Percentiles rank a stretch among this genome's conserved stretches.
Conservation (phyloP, 768 basidiomycete species). For the Tylopilus balloui region DNA sequence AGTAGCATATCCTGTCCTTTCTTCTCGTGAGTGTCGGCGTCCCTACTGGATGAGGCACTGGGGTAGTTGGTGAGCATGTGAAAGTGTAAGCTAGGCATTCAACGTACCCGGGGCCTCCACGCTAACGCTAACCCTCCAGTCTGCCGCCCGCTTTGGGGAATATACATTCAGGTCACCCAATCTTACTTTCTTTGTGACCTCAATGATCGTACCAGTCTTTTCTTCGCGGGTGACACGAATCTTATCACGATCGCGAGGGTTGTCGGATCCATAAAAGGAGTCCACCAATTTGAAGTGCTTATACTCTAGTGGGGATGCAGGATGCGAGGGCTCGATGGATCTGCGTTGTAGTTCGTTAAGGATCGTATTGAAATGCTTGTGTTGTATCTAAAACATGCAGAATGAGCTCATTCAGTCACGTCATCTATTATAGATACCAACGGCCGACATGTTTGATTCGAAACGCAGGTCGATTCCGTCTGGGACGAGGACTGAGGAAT, state of each 20-base stretch:
- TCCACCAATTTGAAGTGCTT: constrained; percentile 76
- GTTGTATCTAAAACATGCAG: constrained; percentile 58
- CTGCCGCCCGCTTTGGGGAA: constrained; percentile 74
- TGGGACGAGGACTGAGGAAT: constrained; percentile 57
- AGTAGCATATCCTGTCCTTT: constrained; percentile 91
- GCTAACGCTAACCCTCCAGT: constrained; percentile 93
- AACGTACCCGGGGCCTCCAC: constrained; percentile 81
- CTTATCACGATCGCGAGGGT: constrained; percentile 44
- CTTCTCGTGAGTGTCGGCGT: constrained; percentile 54
- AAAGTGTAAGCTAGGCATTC: neutral
- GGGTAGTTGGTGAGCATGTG: neutral
- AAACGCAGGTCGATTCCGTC: constrained; percentile 65
- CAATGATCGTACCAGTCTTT: constrained; percentile 58
- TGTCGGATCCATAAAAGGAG: constrained; percentile 59
- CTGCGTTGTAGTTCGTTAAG: constrained; percentile 76
- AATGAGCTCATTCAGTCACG: constrained; percentile 10
- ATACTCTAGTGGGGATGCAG: constrained; percentile 62
- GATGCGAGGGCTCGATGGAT: constrained; percentile 48
- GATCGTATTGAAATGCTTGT: constrained; percentile 78
- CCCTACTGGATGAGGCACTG: constrained; percentile 68
- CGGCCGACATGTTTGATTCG: constrained; percentile 89
- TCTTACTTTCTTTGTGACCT: constrained; percentile 74
- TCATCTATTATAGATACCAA: constrained; percentile 38
- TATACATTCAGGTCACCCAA: constrained; percentile 86
- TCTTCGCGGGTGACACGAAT: constrained; percentile 83